Evolutionary conservation across 306 rosid species (phyloP).

Genomic region (Ormosia emarginata): DNA sequence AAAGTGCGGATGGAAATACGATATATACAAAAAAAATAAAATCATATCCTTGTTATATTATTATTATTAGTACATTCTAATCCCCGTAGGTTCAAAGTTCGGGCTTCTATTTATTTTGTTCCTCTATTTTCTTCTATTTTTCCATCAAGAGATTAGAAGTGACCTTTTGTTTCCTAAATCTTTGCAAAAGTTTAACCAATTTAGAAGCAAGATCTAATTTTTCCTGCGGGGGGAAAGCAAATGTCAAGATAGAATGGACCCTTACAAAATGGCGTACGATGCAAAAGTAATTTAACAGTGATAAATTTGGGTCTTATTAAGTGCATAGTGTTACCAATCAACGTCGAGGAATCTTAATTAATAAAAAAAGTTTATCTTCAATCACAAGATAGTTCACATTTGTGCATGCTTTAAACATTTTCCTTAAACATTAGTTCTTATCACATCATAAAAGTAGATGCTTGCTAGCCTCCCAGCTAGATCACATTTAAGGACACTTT

Average conservation of each 20-base stretch:
- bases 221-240: constrained; percentile 8
- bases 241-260: constrained; percentile 20
- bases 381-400: not conserved
- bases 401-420: not conserved
- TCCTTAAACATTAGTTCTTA: not conserved
- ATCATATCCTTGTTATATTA: too few species aligned
- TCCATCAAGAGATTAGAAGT: constrained; percentile 15
- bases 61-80: too few species aligned
- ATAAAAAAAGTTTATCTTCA: not conserved
- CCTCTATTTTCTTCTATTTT: not conserved
- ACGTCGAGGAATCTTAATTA: not conserved
- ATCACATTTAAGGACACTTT: constrained; percentile 22
- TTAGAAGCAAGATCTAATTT: constrained; percentile 31
- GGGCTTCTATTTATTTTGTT: not conserved
- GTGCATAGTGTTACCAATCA: not conserved
- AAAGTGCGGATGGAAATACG: too few species aligned
- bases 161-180: constrained; percentile 19
- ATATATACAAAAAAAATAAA: too few species aligned
- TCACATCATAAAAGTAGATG: not conserved
- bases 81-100: too few species aligned
- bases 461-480: not conserved
- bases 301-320: not conserved
- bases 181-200: constrained; percentile 25
- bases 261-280: not conserved
- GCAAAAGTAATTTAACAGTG: constrained; percentile 22